Conservation (phyloP, 2,329 filamentous ascomycete genomes). For the Pseudopyricularia javanii region DNA sequence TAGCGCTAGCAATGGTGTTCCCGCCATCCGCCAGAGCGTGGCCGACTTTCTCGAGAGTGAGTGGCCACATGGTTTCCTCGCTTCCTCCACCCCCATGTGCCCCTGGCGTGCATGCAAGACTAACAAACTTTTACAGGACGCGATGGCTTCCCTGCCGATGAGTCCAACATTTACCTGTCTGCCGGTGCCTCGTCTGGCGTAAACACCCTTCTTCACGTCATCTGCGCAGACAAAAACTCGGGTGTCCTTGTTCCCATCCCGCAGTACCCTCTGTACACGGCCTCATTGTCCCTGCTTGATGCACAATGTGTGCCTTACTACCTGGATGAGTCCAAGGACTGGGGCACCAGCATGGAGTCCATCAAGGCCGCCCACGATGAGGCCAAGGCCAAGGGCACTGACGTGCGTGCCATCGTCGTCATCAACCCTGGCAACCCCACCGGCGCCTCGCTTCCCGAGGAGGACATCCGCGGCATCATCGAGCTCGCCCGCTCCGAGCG, state of each 20-base stretch:
- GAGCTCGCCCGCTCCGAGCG: constrained; percentile 76
- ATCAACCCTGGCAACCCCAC: constrained; percentile 99
- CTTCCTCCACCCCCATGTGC: not conserved
- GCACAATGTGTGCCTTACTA: constrained; percentile 86
- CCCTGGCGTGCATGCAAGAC: constrained; percentile 7
- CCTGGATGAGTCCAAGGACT: constrained; percentile 73
- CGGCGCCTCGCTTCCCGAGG: constrained; percentile 67
- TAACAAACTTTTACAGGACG: constrained; percentile 37
- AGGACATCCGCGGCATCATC: constrained; percentile 74
- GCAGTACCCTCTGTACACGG: constrained; percentile 96
- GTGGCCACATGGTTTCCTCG: constrained; percentile 15
- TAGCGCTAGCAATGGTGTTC: constrained; percentile 83
- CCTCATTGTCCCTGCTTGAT: constrained; percentile 75
- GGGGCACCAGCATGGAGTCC: constrained; percentile 75
- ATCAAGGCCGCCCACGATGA: constrained; percentile 64
- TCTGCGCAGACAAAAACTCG: constrained; percentile 64
- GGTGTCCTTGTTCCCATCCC: constrained; percentile 92
- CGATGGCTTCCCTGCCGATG: constrained; percentile 77
- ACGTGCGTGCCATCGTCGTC: constrained; percentile 86
- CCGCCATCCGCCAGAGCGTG: constrained; percentile 76
- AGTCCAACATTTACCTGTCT: constrained; percentile 77
- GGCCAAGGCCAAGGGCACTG: constrained; percentile 64
- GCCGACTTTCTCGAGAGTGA: constrained; percentile 83
- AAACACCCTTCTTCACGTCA: constrained; percentile 81
- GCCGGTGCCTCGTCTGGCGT: constrained; percentile 89